Evolutionary conservation across 2,329 filamentous ascomycete species (phyloP).

Genomic region (Ascochyta viciae-villosae): DNA sequence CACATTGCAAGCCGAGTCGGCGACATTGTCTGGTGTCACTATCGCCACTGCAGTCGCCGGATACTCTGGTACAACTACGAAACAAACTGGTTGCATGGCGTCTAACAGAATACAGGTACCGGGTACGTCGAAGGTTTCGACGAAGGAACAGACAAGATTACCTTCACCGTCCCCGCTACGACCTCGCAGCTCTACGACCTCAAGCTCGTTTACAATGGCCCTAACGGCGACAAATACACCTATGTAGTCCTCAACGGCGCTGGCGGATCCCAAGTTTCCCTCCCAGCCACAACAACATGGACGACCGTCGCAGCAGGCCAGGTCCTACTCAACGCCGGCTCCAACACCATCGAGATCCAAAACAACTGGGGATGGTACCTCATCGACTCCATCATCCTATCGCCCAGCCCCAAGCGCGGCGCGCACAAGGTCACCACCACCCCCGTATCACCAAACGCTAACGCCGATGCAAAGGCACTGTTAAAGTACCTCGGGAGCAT

Average conservation of each 20-base stretch:
- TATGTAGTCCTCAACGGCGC: constrained; percentile 54
- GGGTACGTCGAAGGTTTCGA: constrained; percentile 60
- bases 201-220: constrained; percentile 54
- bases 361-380: constrained; percentile 60
- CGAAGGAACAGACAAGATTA: constrained; percentile 52
- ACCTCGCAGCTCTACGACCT: constrained; percentile 54
- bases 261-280: constrained; percentile 51
- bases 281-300: constrained; percentile 51
- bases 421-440: constrained; percentile 51
- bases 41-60: constrained; percentile 51
- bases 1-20: constrained; percentile 53
- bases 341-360: constrained; percentile 56
- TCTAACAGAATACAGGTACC: constrained; percentile 44
- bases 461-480: constrained; percentile 48
- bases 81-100: not conserved
- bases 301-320: constrained; percentile 54
- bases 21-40: constrained; percentile 50
- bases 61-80: constrained; percentile 43
- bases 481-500: constrained; percentile 54
- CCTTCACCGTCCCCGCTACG: constrained; percentile 51
- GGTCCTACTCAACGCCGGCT: constrained; percentile 53
- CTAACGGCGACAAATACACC: constrained; percentile 57
- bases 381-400: constrained; percentile 54
- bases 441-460: constrained; percentile 51
- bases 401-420: constrained; percentile 46